A percentile compares a stretch with the other conserved stretches of the same genome.
Conservation (phyloP, 768 basidiomycete species). For the Dentipellis fragilis region DNA sequence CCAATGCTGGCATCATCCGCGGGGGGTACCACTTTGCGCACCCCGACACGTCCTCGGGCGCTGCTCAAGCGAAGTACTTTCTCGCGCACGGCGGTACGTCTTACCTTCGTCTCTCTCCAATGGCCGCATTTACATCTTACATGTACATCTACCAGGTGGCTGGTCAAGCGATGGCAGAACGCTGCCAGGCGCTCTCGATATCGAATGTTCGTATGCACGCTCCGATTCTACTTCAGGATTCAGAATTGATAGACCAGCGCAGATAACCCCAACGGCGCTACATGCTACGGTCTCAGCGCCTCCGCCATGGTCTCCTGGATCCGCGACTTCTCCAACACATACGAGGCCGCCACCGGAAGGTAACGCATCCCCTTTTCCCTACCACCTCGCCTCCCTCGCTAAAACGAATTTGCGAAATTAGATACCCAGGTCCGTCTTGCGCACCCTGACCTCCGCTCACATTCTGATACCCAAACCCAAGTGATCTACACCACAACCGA, state of each 20-base stretch:
- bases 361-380: conserved; percentile 17
- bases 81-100: conserved; percentile 40
- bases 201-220: conserved; percentile 37
- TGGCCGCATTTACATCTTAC: background rate
- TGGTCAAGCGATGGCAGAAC: conserved; percentile 49
- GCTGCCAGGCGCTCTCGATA: conserved; percentile 54
- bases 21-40: conserved; percentile 55
- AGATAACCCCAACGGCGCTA: conserved; percentile 43
- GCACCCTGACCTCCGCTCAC: background rate
- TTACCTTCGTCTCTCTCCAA: background rate
- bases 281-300: conserved; percentile 44
- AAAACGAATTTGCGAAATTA: conserved; percentile 6
- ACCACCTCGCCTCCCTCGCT: too few species aligned
- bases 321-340: conserved; percentile 50
- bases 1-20: conserved; percentile 44
- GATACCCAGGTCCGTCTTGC: conserved; percentile 29
- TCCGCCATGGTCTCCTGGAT: conserved; percentile 58
- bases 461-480: conserved; percentile 15
- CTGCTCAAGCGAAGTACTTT: conserved; percentile 50
- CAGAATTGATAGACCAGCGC: background rate
- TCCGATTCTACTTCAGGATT: background rate
- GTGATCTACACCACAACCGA: conserved; percentile 56
- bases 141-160: conserved; percentile 26
- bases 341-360: conserved; percentile 36
- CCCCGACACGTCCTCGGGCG: conserved; percentile 43